These are phyloP conservation scores for Coprinopsis marcescibilis DNA, from an alignment of 768 basidiomycete genomes.

Conservation along the genomic window DNA sequence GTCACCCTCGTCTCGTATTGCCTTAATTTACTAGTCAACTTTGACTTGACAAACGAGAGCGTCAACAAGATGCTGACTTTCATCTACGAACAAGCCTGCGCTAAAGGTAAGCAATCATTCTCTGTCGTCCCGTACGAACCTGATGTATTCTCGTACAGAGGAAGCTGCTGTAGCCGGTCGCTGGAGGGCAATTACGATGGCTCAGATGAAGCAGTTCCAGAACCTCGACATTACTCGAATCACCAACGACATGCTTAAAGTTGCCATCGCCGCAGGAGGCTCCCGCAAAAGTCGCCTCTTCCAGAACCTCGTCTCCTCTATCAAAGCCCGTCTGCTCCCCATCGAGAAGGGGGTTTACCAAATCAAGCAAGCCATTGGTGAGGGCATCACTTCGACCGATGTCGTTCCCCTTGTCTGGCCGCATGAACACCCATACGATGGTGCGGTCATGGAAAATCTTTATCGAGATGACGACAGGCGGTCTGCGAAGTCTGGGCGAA, in stretches of 20 bases:
- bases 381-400: constrained; percentile 25
- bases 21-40: background rate
- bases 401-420: constrained; percentile 13
- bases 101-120: constrained; percentile 2
- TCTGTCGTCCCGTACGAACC: background rate
- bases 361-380: constrained; percentile 21
- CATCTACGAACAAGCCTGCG: background rate
- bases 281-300: background rate
- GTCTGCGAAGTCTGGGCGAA: background rate
- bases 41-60: background rate
- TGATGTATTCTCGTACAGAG: constrained; percentile 20
- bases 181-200: constrained; percentile 32
- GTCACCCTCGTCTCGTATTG: background rate
- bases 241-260: background rate
- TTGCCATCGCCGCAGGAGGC: background rate
- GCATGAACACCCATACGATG: constrained; percentile 12
- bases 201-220: background rate
- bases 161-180: constrained; percentile 36
- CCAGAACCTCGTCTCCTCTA: background rate
- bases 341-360: constrained; percentile 12
- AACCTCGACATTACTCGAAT: background rate
- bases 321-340: constrained; percentile 1
- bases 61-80: constrained; percentile 1
- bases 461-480: constrained; percentile 17
- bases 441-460: constrained; percentile 18